Percentiles rank a stretch among this genome's conserved stretches.
phyloP scores from a whole-genome alignment of 2,329 filamentous ascomycete species.

The Fulvia fulva region DNA sequence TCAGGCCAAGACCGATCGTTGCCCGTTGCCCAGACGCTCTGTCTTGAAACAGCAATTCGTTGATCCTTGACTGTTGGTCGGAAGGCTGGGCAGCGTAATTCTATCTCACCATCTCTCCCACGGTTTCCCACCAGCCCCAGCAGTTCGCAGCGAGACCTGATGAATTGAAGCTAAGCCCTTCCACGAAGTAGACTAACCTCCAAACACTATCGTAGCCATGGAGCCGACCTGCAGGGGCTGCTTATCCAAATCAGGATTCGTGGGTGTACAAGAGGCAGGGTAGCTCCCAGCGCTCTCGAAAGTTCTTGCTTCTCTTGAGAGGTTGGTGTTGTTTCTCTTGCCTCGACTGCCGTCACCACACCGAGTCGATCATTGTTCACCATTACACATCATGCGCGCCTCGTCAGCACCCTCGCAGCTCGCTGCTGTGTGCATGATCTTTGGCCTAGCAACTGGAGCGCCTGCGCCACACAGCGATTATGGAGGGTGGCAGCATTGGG shows the following conservation, averaged over 20 bases:
- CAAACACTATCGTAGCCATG: background rate
- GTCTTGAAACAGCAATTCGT: background rate
- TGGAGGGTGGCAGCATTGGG: background rate
- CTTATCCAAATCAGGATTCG: background rate
- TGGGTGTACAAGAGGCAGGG: background rate
- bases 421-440: background rate
- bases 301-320: background rate
- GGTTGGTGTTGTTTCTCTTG: too few relatives aligned
- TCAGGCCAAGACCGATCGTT: background rate
- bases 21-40: background rate
- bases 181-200: background rate
- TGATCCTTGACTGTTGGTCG: background rate
- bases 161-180: background rate
- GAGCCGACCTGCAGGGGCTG: background rate
- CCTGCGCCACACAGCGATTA: background rate
- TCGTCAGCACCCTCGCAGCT: background rate
- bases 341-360: too few relatives aligned
- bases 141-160: too few relatives aligned
- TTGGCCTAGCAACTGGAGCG: background rate
- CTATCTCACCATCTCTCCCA: background rate
- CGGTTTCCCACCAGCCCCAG: background rate
- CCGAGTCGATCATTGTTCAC: background rate
- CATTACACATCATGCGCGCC: background rate
- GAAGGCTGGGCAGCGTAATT: background rate
- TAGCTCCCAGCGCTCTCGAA: background rate